Conservation (phyloP, 2,329 filamentous ascomycete genomes). For the Monilinia fructicola region DNA sequence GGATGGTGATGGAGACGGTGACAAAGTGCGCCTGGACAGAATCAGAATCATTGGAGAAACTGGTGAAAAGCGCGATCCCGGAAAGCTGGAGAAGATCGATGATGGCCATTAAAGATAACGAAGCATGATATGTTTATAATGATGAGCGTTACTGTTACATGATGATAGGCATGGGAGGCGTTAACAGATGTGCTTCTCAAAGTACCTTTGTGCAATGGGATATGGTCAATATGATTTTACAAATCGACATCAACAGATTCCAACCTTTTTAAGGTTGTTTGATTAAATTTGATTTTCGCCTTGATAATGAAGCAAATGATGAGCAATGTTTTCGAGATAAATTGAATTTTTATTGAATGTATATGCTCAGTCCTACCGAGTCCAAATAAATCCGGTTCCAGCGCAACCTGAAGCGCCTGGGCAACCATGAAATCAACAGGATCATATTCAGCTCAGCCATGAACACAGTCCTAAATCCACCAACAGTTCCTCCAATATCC, state of each 20-base stretch:
- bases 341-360: background rate
- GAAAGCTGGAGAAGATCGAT: slow-evolving; percentile 92
- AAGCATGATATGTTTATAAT: slow-evolving; percentile 23
- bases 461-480: background rate
- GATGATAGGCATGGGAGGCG: slow-evolving; percentile 28
- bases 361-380: background rate
- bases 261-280: no score
- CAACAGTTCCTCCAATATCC: background rate
- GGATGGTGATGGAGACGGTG: slow-evolving; percentile 77
- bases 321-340: background rate
- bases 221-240: background rate
- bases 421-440: background rate
- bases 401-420: no score
- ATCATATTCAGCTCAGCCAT: background rate
- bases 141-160: slow-evolving; percentile 14
- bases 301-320: background rate
- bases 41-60: slow-evolving; percentile 81
- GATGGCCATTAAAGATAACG: slow-evolving; percentile 61
- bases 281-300: background rate
- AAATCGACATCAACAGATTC: background rate
- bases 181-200: slow-evolving; percentile 26
- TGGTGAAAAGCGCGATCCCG: slow-evolving; percentile 89
- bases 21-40: slow-evolving; percentile 82
- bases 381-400: no score
- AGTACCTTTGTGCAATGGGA: slow-evolving; percentile 19